Evolutionary conservation across 1,284 basidiomycete species (phyloP).

Genomic region (Trichosporon sp.): DNA sequence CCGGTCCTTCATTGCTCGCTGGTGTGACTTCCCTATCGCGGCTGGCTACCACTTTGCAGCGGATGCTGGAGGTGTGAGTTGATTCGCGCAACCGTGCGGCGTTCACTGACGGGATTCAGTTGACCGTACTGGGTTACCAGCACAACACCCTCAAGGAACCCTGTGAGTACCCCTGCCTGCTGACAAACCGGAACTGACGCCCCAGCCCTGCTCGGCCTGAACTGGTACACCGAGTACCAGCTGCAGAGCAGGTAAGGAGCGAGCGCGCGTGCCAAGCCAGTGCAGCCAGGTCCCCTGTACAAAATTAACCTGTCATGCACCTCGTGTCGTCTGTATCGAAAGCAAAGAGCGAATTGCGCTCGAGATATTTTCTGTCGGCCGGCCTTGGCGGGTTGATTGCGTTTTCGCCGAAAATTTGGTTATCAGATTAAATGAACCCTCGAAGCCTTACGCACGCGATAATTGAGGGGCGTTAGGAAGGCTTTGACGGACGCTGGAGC

Average conservation of each 20-base stretch:
- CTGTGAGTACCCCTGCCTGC: conserved; percentile 28
- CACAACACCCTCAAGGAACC: conserved; percentile 49
- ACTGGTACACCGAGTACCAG: conserved; percentile 49
- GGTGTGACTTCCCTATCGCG: conserved; percentile 48
- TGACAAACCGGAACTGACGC: conserved; percentile 13
- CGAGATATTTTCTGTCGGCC: background rate
- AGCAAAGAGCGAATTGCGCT: background rate
- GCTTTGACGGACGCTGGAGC: too few species aligned
- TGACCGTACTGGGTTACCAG: conserved; percentile 51
- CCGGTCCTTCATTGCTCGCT: conserved; percentile 64
- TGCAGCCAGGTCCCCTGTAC: background rate
- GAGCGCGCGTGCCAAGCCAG: background rate
- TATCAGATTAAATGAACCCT: conserved; percentile 1
- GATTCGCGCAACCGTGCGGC: background rate
- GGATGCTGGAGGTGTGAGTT: conserved; percentile 47
- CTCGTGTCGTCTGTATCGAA: background rate
- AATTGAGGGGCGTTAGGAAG: background rate
- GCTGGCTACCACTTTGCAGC: conserved; percentile 50
- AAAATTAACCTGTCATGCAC: background rate
- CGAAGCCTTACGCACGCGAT: background rate
- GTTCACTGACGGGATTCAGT: conserved; percentile 20
- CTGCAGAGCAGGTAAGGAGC: conserved; percentile 20
- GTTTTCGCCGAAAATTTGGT: conserved; percentile 2
- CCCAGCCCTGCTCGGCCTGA: conserved; percentile 46
- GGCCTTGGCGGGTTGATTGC: background rate